Conservation (phyloP, 2,329 filamentous ascomycete genomes). For the Intubia oerlemansii region DNA sequence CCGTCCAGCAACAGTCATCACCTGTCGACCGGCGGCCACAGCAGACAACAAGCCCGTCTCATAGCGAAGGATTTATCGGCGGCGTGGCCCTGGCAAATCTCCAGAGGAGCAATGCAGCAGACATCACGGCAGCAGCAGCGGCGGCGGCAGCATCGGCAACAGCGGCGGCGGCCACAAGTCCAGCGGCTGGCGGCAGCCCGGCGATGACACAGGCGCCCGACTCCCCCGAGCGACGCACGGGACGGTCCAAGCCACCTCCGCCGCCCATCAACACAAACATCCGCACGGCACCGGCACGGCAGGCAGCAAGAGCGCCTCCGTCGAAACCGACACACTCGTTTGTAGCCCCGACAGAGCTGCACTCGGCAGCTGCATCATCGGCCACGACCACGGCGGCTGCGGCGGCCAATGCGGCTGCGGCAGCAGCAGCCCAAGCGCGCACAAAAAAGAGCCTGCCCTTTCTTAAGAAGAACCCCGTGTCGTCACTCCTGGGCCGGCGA, state of each 20-base stretch:
- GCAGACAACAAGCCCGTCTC: no score
- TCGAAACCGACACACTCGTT: no score
- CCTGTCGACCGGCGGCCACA: no score
- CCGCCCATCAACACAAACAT: constrained; percentile 16
- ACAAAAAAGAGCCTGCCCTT: constrained; percentile 33
- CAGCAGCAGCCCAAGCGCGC: no score
- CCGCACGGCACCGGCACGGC: no score
- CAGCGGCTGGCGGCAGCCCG: no score
- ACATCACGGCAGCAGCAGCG: constrained; percentile 8
- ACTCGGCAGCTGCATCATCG: constrained; percentile 21
- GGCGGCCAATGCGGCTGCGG: constrained; percentile 20
- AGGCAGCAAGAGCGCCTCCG: no score
- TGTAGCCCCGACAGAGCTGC: constrained; percentile 26
- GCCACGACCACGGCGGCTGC: constrained; percentile 17
- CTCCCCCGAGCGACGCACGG: constrained; percentile 11
- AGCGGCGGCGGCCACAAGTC: no score
- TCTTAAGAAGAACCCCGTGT: constrained; percentile 37
- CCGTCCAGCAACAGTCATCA: no score
- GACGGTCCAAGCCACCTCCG: constrained; percentile 14
- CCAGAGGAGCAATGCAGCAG: constrained; percentile 14
- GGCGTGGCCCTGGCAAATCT: constrained; percentile 31
- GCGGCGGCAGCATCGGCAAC: constrained; percentile 5
- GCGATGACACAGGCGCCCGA: no score
- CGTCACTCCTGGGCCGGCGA: constrained; percentile 33
- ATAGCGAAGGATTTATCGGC: no score